Evolutionary conservation across 1,139 yeast genomes (phyloP), one percentile per base, ranked within the genome.

Genomic region (Pichia sp.): DNA sequence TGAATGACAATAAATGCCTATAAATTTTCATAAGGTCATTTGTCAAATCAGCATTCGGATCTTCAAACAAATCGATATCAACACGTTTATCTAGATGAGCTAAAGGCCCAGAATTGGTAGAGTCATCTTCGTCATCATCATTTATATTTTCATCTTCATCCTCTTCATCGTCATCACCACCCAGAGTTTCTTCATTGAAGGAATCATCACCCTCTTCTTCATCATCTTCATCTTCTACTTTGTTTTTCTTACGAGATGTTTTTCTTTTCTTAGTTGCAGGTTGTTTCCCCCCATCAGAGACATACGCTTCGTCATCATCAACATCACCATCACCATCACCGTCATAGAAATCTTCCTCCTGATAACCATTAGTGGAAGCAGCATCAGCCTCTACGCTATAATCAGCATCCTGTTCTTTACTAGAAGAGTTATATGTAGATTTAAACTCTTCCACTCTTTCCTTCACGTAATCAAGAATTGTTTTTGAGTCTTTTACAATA

Each of bases 401-500:
- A n/a, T n/a, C 24, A 22, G 24, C 24, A 7, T 22, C 24, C 10
- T 22, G 24, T 8, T 22, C 24, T 8, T 22, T 22, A 8, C 10
- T 22, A 22, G 24, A 10, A 8, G 7, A 7, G 7, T 30, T 18
- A 30, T 30, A 30, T 30, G 32, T 30, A 5, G 11, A 6, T 15
- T 36, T 32, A 18, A 40, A 50, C n/a, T 45, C 39, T 11, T 36
- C 38, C 15, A 47, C 35, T 36, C 38, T 34, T 3, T 28, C n/a
- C 20, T 61, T 56, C 4, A 74, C 82, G 55, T 67, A 68, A 4
- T 63, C 64, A 37, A 58, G 54, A 25, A 77, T 62, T 34, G 58
- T 56, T 4, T 57, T 58, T 4, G 85, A 76, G 54, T 78, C 79
- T 24, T 63, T 60, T 1, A 80, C 88, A 42, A 82, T 78, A 61